Evolutionary conservation across 768 basidiomycete species (phyloP), one percentile per base, ranked within the genome.

Genomic region (Trametes coccinea): DNA sequence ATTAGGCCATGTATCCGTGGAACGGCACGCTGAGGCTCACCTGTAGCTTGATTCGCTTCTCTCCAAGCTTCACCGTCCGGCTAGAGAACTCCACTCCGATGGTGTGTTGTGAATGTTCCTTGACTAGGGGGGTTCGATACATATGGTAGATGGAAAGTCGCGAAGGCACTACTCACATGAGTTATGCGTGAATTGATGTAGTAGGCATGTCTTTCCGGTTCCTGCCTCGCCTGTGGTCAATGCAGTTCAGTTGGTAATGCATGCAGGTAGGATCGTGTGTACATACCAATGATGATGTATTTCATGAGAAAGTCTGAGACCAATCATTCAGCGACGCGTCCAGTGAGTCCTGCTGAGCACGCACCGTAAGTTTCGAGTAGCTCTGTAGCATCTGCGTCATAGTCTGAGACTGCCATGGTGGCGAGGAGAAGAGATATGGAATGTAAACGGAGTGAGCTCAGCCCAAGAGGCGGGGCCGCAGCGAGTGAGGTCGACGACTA

Each of bases 51-150:
- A 97, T 93, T 66, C 90, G 84, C 77, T 94, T 93, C 80, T 97
- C 95, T 53, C 92, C 95, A 27, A 98, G 82, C 69, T 89, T 90
- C 61, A 99, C 86, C 0, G 94, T 95, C 67, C 95, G 82, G 72
- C 94, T 96, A 16, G 94, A 94, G 73, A 99, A 98, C 72, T 98
- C 97, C 31, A 99, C 97, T 9, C 96, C 97, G 60, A 99, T 98
- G 13, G 97, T 98, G 74, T 98, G 97, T 76, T 95, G 92, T 5
- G 94, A 94, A 75, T 96, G 90, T 67, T 93, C 89, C 77, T 95
- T 96, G 82, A 95, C 95, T 97, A 69, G 55, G 37, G 44, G 53
- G 43, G 46, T 57, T 14, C 62, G 64, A 65, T 44, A 46, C 34
- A 44, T 17, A 37, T 47, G 30, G 43, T 48, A 41, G 30, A 51